phyloP scores from a whole-genome alignment of 139 green algal genomes.

The Chlamydomonas schloesseri region DNA sequence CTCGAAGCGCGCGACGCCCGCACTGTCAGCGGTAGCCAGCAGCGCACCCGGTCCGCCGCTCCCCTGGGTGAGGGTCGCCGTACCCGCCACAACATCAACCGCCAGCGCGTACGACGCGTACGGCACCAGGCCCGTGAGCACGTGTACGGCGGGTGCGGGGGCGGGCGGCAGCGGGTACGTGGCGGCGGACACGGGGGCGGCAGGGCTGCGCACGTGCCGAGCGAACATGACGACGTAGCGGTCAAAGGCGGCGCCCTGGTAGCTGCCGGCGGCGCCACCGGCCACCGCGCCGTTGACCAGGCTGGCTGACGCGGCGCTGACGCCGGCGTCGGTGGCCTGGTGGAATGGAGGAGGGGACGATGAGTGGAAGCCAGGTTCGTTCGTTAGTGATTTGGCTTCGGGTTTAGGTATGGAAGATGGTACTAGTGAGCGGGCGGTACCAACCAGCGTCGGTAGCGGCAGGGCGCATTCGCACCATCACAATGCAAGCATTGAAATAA shows the following conservation, averaged over 20 bases:
- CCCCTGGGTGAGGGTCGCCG: too few species aligned
- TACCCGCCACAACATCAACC: too few species aligned
- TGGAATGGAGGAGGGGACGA: too few species aligned
- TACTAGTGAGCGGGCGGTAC: too few species aligned
- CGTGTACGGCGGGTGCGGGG: not conserved
- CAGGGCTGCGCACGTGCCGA: not conserved
- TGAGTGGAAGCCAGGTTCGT: too few species aligned
- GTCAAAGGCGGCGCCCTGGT: not conserved
- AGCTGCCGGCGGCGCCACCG: not conserved
- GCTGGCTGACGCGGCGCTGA: too few species aligned
- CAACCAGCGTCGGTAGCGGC: too few species aligned
- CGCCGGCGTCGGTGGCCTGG: not conserved
- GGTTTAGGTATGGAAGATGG: too few species aligned
- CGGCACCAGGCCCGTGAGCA: not conserved
- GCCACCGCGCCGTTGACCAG: not conserved
- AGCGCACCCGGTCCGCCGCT: not conserved
- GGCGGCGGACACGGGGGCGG: not conserved
- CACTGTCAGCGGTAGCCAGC: not conserved
- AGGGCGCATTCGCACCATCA: too few species aligned
- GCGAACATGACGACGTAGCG: not conserved
- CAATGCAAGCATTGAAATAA: too few species aligned
- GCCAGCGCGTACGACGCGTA: not conserved
- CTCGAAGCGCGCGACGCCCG: not conserved
- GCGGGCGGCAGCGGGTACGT: not conserved
- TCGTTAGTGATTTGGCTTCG: too few species aligned